phyloP scores from a whole-genome alignment of 495 filamentous ascomycete species.

The Aspergillus diversus region DNA sequence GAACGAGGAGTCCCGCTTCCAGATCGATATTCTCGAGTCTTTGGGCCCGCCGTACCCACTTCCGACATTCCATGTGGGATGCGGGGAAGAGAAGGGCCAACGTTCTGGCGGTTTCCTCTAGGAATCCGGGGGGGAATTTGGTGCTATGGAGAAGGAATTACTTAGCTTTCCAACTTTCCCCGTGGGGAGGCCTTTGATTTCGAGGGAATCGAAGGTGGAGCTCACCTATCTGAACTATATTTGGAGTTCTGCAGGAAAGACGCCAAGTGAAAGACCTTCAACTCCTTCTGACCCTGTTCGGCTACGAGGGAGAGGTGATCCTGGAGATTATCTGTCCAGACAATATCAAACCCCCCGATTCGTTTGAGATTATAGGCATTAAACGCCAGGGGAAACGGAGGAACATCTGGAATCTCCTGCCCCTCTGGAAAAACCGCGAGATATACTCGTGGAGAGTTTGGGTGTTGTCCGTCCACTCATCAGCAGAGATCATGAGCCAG shows the following conservation, averaged over 20 bases:
- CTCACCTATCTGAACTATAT: slow-evolving; percentile 2
- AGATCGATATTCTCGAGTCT: slow-evolving; percentile 13
- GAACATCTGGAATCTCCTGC: slow-evolving; percentile 4
- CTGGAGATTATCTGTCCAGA: slow-evolving; percentile 19
- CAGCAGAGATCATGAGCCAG: slow-evolving; percentile 13
- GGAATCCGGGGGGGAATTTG: slow-evolving; percentile 24
- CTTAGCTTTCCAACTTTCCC: not conserved
- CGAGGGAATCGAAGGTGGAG: not conserved
- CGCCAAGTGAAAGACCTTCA: slow-evolving; percentile 18
- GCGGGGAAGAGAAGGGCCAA: slow-evolving; percentile 30
- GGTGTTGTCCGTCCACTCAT: slow-evolving; percentile 9
- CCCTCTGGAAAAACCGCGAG: not conserved
- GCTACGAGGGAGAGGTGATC: slow-evolving; percentile 18
- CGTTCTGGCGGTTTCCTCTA: slow-evolving; percentile 29
- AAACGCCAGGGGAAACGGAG: slow-evolving; percentile 14
- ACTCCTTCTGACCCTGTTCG: slow-evolving; percentile 9
- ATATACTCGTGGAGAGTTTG: slow-evolving; percentile 21
- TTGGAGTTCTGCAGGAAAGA: slow-evolving; percentile 14
- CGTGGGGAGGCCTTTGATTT: too few relatives aligned
- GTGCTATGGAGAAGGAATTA: not conserved
- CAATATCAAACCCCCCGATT: slow-evolving; percentile 22
- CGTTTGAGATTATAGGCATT: slow-evolving; percentile 15
- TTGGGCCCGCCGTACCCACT: slow-evolving; percentile 20
- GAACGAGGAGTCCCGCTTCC: slow-evolving; percentile 17
- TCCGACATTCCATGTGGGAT: slow-evolving; percentile 20